Base-by-base conservation (phyloP, 129 eudicot species). In the Kitagawia praeruptora region DNA sequence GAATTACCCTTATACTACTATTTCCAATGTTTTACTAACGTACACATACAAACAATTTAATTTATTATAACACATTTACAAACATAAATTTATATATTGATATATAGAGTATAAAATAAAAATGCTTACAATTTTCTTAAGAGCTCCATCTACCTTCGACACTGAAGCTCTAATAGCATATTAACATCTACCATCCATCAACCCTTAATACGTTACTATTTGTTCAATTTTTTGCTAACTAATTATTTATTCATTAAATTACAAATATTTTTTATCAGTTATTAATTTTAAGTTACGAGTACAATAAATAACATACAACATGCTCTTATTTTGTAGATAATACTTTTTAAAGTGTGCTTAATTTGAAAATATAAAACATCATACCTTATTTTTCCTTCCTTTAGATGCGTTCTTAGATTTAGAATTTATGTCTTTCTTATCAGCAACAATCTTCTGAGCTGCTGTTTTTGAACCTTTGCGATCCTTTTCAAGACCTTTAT, bases 351-450 rank as follows among this genome's bases (percentile, higher is more conserved):
- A 37, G 39, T 16, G 6, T 18, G 48, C 0, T 2, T 16, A 70
- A 16, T 70, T 5, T 11, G 49, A 46, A 11, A 4, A 53, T 63
- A 25, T 16, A 39, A 40, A 31, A 42, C 4, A 16, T 19, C 47
- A 28, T 85, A 93, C 98, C 98, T 91, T 92, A 44, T 91, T 88
- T 84, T 90, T 95, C 83, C 83, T 87, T 81, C 93, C 96, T 74
- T 78, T 90, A 15, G 90, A 11, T 39, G 88, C 41, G 61, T 39
- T 82, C 84, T 88, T 92, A 3, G 56, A 21, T 87, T 85, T 94
- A 77, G 87, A 28, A 71, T 67, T 82, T 38, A 21, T 82, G 25
- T 92, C 96, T 80, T 87, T 90, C 69, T 61, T 61, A 28, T 61
- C 69, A 44, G 83, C 58, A 71, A 73, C 69, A 78, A 87, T 91